These are phyloP conservation scores for Botrytis fabae DNA, from an alignment of 2,329 filamentous ascomycete species.

Conservation along the genomic window DNA sequence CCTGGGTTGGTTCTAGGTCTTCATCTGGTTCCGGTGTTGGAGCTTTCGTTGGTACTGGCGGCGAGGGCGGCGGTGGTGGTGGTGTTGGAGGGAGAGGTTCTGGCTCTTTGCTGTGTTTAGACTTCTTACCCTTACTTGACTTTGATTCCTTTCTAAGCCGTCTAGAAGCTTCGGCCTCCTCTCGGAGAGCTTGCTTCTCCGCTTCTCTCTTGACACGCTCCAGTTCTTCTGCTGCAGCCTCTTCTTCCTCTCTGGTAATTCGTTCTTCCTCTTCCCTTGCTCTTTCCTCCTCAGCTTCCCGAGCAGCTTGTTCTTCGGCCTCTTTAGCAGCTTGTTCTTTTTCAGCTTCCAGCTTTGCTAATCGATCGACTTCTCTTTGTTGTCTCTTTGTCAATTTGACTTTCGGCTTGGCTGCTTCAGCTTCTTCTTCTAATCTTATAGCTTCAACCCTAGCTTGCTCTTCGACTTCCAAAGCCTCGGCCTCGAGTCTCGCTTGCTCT, in stretches of 20 bases:
- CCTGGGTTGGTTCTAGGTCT: slow-evolving; percentile 41
- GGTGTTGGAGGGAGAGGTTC: slow-evolving; percentile 26
- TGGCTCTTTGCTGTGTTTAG: slow-evolving; percentile 34
- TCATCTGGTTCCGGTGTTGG: slow-evolving; percentile 20
- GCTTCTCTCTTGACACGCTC: slow-evolving; percentile 40
- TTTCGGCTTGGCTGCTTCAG: slow-evolving; percentile 41
- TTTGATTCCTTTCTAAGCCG: slow-evolving; percentile 41
- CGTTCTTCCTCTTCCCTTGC: slow-evolving; percentile 44
- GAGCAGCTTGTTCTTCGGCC: slow-evolving; percentile 42
- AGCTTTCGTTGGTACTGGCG: slow-evolving; percentile 12
- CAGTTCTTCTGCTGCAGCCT: slow-evolving; percentile 43
- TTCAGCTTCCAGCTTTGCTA: slow-evolving; percentile 40
- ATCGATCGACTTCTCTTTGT: slow-evolving; percentile 37
- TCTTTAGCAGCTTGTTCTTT: slow-evolving; percentile 40
- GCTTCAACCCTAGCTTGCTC: slow-evolving; percentile 43
- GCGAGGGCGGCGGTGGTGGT: slow-evolving; percentile 13
- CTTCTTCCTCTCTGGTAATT: slow-evolving; percentile 44
- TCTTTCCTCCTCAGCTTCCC: slow-evolving; percentile 42
- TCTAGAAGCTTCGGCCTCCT: slow-evolving; percentile 41
- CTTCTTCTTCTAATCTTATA: slow-evolving; percentile 33
- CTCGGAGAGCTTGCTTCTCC: slow-evolving; percentile 42
- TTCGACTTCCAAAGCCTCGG: slow-evolving; percentile 53
- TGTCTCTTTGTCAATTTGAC: slow-evolving; percentile 40
- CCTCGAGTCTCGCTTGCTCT: slow-evolving; percentile 51
- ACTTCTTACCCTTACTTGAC: slow-evolving; percentile 43